Evolutionary conservation across 768 basidiomycete genomes (phyloP).

Genomic region (Xerocomus spinulosus): DNA sequence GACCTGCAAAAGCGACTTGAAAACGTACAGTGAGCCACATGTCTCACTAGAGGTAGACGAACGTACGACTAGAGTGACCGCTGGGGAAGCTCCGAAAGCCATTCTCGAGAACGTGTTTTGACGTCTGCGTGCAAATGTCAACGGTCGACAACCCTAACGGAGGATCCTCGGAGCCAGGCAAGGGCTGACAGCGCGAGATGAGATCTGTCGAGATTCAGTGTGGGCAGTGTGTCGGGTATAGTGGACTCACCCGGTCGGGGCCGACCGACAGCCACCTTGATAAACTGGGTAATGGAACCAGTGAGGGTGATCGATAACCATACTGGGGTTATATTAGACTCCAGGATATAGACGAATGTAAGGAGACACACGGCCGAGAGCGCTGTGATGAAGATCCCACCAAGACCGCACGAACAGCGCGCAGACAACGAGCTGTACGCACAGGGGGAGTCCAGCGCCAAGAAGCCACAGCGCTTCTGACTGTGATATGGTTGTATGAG

Average conservation of each 20-base stretch:
- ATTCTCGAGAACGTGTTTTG: conserved; percentile 54
- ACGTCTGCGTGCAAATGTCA: conserved; percentile 73
- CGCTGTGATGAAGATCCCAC: conserved; percentile 84
- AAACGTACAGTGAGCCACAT: not conserved
- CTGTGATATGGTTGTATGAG: conserved; percentile 5
- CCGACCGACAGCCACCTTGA: conserved; percentile 83
- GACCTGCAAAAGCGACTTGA: conserved; percentile 87
- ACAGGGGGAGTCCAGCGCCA: conserved; percentile 50
- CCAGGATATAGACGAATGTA: not conserved
- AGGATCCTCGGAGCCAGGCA: conserved; percentile 58
- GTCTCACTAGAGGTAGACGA: not conserved
- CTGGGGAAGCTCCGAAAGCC: conserved; percentile 92
- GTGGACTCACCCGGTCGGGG: conserved; percentile 67
- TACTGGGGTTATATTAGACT: conserved; percentile 37
- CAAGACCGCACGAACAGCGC: conserved; percentile 66
- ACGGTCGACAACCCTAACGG: conserved; percentile 64
- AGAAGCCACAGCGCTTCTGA: conserved; percentile 44
- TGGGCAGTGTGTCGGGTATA: not conserved
- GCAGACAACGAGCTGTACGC: conserved; percentile 65
- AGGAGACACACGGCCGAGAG: conserved; percentile 25
- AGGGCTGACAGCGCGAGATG: conserved; percentile 55
- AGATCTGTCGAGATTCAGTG: conserved; percentile 15
- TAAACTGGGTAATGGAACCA: conserved; percentile 73
- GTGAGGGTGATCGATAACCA: conserved; percentile 69
- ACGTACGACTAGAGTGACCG: conserved; percentile 82